Conservation (phyloP, 2,329 filamentous ascomycete species). For the Blastomyces parvus region DNA sequence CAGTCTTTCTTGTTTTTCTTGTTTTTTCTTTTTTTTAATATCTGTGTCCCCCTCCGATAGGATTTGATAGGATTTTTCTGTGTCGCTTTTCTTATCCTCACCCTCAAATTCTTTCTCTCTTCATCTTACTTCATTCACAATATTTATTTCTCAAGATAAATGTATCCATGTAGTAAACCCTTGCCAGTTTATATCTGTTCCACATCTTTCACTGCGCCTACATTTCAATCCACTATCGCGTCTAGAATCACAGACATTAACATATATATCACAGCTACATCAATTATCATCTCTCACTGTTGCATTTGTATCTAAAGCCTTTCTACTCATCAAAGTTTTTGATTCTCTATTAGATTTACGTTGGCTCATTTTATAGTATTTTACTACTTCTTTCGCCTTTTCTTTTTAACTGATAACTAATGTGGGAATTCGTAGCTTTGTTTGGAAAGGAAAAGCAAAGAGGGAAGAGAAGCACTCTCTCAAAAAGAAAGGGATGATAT, state of each 20-base stretch:
- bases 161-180: not conserved
- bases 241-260: not conserved
- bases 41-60: not conserved
- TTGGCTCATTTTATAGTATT: not conserved
- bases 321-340: not conserved
- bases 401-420: not conserved
- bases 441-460: not conserved
- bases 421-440: not conserved
- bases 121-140: slow-evolving; percentile 7
- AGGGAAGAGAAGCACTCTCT: no score
- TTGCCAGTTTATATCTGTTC: not conserved
- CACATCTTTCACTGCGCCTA: not conserved
- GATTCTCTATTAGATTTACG: not conserved
- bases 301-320: not conserved
- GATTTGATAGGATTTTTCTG: not conserved
- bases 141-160: not conserved
- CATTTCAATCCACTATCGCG: not conserved
- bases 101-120: not conserved
- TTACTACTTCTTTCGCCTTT: not conserved
- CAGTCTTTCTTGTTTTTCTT: not conserved
- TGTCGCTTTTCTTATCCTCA: slow-evolving; percentile 8
- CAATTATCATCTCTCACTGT: not conserved
- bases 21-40: not conserved
- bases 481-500: no score
- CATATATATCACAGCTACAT: not conserved